Percentiles rank a stretch among this genome's conserved stretches.
Evolutionary conservation across 176 grass and related monocot genomes (phyloP).

Genomic region (Juncus inflexus): DNA sequence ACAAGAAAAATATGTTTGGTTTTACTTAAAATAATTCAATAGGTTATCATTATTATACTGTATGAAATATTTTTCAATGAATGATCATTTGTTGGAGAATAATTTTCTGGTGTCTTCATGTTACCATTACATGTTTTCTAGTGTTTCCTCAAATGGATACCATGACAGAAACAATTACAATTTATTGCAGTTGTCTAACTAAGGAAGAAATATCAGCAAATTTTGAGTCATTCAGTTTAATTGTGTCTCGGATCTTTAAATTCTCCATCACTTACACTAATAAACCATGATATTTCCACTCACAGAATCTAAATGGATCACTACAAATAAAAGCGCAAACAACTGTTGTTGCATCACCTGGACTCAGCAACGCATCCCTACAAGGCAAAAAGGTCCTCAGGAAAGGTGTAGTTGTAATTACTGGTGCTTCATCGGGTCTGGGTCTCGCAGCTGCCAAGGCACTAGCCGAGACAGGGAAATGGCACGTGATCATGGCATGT

Average conservation of each 20-base stretch:
- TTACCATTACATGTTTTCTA: no score
- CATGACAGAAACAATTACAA: no score
- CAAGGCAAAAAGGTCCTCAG: constrained; percentile 65
- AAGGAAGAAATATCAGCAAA: no score
- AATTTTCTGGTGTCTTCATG: no score
- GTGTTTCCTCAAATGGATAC: no score
- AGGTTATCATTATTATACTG: no score
- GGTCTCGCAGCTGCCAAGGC: constrained; percentile 78
- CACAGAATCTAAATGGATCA: constrained; percentile 25
- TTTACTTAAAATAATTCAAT: no score
- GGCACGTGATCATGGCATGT: constrained; percentile 93
- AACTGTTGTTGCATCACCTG: constrained; percentile 42
- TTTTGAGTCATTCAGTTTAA: no score
- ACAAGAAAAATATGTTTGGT: not conserved
- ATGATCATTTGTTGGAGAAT: no score
- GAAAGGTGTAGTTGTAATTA: constrained; percentile 78
- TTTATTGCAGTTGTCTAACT: no score
- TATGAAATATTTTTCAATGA: no score
- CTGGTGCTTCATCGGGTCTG: constrained; percentile 76
- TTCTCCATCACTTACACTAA: not conserved
- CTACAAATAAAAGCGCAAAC: constrained; percentile 44
- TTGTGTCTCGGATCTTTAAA: no score
- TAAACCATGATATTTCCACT: not conserved
- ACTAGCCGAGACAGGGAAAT: constrained; percentile 70
- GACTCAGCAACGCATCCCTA: not conserved